Base-by-base conservation (phyloP, 164 flowering plant species). In the Sextonia rubra region DNA sequence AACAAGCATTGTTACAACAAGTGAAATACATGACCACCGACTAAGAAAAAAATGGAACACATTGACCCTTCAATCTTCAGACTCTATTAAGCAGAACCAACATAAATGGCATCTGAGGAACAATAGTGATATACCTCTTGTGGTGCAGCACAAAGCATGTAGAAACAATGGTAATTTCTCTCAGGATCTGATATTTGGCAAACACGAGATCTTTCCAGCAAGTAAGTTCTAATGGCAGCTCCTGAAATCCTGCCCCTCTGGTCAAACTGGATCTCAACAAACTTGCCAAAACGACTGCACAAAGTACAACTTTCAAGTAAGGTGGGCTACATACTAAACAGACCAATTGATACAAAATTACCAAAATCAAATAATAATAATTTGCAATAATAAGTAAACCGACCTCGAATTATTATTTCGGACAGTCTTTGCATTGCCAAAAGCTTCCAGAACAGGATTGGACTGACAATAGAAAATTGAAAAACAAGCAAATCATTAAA, bases 141-240 rank as follows among this genome's bases (percentile, higher is more conserved):
- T 58, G 99, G 98, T 60, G 97, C 99, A 77, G 97, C 90, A 87
- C 99, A 96, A 73, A 96, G 91, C 99, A 96, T 93, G 86, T 96
- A 96, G 86, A 96, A 96, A 80, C 99, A 96, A 68, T 96, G 99
- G 74, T 96, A 96, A 77, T 96, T 96, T 82, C 99, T 90, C 82
- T 96, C 99, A 47, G 95, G 97, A 75, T 96, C 97, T 74, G 99
- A 96, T 67, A 93, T 82, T 86, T 96, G 99, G 81, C 98, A 93
- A 78, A 96, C 98, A 84, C 99, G 99, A 65, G 99, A 93, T 68
- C 98, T 84, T 82, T 96, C 99, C 25, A 96, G 87, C 85, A 96
- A 82, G 82, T 96, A 96, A 74, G 99, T 96, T 84, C 99, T 87
- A 75, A 96, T 81, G 23, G 99, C 99, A 80, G 99, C 99, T 73